phyloP scores from a whole-genome alignment of 805 yeast species.

The Teunomyces lycoperdinae region DNA sequence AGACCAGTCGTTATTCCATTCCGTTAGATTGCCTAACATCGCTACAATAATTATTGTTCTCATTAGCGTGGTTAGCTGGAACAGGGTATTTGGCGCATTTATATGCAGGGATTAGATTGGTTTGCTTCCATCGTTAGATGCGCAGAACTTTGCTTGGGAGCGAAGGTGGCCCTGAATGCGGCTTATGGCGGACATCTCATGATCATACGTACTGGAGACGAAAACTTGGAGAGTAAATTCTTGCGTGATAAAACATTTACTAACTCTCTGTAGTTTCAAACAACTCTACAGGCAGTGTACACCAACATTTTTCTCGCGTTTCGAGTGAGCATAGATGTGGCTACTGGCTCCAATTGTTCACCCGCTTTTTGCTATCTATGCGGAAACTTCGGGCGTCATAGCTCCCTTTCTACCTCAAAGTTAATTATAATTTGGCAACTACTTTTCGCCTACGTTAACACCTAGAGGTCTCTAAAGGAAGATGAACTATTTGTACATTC shows the following conservation, averaged over 20 bases:
- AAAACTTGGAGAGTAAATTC: too few species aligned
- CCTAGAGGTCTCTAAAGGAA: not conserved
- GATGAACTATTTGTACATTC: not conserved
- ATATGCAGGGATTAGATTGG: not conserved
- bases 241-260: too few species aligned
- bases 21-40: too few species aligned
- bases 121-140: not conserved
- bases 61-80: not conserved
- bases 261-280: too few species aligned
- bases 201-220: not conserved
- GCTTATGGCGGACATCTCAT: not conserved
- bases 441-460: not conserved
- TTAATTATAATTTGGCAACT: not conserved
- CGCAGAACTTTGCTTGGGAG: not conserved
- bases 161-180: not conserved
- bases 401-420: not conserved
- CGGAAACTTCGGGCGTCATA: not conserved
- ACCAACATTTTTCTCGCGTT: too few species aligned
- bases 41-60: too few species aligned
- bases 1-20: too few species aligned
- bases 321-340: too few species aligned
- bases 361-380: not conserved
- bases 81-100: not conserved
- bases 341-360: too few species aligned
- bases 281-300: too few species aligned